phyloP scores from a whole-genome alignment of 2,329 filamentous ascomycete genomes.

The Didymella sp. region DNA sequence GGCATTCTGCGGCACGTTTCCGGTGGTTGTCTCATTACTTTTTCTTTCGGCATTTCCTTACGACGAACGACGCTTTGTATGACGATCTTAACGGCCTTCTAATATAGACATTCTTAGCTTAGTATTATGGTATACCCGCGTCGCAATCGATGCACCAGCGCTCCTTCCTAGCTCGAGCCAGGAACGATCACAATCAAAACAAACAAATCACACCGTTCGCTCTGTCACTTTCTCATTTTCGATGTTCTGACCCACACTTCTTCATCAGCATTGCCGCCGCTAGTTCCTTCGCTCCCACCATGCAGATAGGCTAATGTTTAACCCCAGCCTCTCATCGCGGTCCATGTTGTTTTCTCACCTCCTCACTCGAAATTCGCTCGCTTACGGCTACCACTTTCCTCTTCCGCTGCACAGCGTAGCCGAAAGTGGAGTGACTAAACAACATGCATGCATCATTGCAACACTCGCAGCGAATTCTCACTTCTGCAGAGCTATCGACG shows the following conservation, averaged over 20 bases:
- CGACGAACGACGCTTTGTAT: slow-evolving; percentile 13
- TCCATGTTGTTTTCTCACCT: neutral
- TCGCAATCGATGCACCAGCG: slow-evolving; percentile 7
- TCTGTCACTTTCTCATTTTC: slow-evolving; percentile 2
- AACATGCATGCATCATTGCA: slow-evolving; percentile 12
- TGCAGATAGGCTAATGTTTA: neutral
- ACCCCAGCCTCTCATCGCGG: slow-evolving; percentile 7
- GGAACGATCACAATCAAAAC: slow-evolving; percentile 11
- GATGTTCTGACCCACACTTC: neutral
- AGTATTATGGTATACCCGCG: slow-evolving; percentile 21
- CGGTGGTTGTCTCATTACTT: slow-evolving; percentile 9
- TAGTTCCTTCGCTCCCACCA: slow-evolving; percentile 8
- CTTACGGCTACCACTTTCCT: slow-evolving; percentile 9
- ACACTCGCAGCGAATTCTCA: slow-evolving; percentile 20
- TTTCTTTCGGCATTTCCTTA: slow-evolving; percentile 2
- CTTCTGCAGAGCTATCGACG: slow-evolving; percentile 6
- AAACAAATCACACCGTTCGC: neutral
- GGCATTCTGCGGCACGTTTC: slow-evolving; percentile 1
- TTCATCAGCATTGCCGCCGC: slow-evolving; percentile 1
- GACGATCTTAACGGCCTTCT: slow-evolving; percentile 10
- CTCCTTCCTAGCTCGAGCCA: slow-evolving; percentile 7
- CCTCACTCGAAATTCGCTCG: slow-evolving; percentile 4
- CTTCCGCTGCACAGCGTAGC: slow-evolving; percentile 17
- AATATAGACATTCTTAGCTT: slow-evolving; percentile 18
- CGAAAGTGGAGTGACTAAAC: slow-evolving; percentile 6